These are phyloP conservation scores for Vickermania spadyakhi DNA, from an alignment of 208 protist genomes.

Conservation along the genomic window DNA sequence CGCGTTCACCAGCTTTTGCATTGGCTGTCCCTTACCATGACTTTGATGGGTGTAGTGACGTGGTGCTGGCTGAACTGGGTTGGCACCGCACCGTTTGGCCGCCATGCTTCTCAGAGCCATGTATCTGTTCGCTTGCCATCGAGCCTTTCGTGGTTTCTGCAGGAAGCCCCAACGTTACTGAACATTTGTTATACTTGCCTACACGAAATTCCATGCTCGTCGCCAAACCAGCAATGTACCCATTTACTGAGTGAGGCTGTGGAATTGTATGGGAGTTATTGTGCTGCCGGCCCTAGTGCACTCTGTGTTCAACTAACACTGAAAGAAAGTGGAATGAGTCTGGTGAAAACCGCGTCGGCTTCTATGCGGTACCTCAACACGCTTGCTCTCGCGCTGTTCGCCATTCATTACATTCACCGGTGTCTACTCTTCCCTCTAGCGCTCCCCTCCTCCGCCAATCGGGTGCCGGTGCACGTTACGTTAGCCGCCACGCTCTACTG, in stretches of 20 bases:
- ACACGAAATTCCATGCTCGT: constrained; percentile 47
- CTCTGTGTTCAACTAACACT: constrained; percentile 8
- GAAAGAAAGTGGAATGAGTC: constrained; percentile 3
- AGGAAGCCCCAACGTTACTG: constrained; percentile 62
- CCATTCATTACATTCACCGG: constrained; percentile 66
- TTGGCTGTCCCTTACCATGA: neutral
- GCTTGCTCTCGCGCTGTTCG: constrained; percentile 44
- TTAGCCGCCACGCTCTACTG: constrained; percentile 62
- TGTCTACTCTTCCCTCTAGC: constrained; percentile 46
- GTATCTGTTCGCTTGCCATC: constrained; percentile 26
- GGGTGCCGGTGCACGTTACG: constrained; percentile 43
- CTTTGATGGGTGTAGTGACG: neutral
- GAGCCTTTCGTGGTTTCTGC: constrained; percentile 42
- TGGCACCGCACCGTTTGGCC: neutral
- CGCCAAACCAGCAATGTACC: constrained; percentile 6
- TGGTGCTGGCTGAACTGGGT: neutral
- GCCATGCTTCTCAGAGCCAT: neutral
- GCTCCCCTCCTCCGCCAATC: constrained; percentile 17
- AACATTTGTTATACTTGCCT: constrained; percentile 54
- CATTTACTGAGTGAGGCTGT: neutral
- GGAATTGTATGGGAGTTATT: neutral
- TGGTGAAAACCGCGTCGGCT: constrained; percentile 7
- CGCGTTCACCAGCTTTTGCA: neutral
- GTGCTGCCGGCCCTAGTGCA: neutral
- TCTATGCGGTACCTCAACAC: constrained; percentile 14